Evolutionary conservation across 768 basidiomycete species (phyloP), one percentile per base, ranked within the genome.

Genomic region (Psilocybe tampanensis): DNA sequence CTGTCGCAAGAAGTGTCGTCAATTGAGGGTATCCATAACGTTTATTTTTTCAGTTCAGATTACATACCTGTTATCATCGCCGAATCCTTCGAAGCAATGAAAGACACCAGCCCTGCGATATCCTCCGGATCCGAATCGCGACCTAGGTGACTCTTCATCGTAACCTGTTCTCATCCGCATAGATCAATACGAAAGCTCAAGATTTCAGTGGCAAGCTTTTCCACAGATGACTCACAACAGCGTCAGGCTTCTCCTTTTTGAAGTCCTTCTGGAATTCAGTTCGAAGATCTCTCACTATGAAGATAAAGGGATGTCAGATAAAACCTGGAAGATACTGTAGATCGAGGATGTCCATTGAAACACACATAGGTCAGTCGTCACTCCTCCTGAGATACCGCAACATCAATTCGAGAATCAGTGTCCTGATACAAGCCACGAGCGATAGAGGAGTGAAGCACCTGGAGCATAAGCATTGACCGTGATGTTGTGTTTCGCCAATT

Each of bases 381-480:
- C 59, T 3, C 48, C 50, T 43, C 62, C 60, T 64, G 41, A n/a
- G 7, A 36, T 41, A 8, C 41, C 2, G 18, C 18, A n/a, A 21
- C 32, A 15, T 13, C 4, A 4, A 45, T 15, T 15, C 32, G n/a
- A 24, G 23, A 49, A 5, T 8, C 11, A 36, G 36, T 13, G 15
- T 13, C 36, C 7, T 39, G 2, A 15, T n/a, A 21, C 36, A 22
- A 29, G 24, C 22, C 47, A 19, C 15, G 6, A 44, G 17, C 44
- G 42, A 41, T n/a, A 55, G 55, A 5, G 29, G 29, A 9, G 9
- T 29, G 9, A 29, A 29, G 29, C 29, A 66, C 72, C 72, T 32
- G 73, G 74, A 9, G 72, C 67, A 58, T 72, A 74, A 0, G 71
- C 67, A 43, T 76, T 76, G 15, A 74, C 71, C 3, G 70, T 72